Evolutionary conservation across 1,284 basidiomycete species (phyloP), one percentile per base, ranked within the genome.

Genomic region (Porodaedalea pini): DNA sequence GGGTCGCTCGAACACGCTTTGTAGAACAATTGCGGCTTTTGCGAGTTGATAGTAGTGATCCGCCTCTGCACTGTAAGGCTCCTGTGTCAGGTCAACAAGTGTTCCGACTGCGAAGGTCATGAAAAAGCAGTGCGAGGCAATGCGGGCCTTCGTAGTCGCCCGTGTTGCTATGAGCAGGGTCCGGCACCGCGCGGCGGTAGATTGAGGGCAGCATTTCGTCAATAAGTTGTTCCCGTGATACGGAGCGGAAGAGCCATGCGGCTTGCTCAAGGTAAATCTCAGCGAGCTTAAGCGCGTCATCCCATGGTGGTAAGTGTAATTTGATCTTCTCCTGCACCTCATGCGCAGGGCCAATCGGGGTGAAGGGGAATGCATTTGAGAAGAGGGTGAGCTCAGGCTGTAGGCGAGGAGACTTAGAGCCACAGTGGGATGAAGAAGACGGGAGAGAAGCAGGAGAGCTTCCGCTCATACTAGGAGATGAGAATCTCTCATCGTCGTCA

Each of bases 31-130:
- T 5, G 65, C 66, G 1, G 67, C 66, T 44, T 63, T 56, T 17
- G 66, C 61, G 15, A 68, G 61, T 29, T 61, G 58, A 49, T 68
- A 65, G 50, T 65, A 67, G 27, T 64, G 61, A 47, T 67, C 67
- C 8, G 64, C 64, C 44, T 64, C 62, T n/a, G 61, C 64, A 34
- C 62, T 61, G 39, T 61, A 64, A 23, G 65, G 62, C 37, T 59
- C 56, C 21, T 55, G 59, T 23, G 57, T 58, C 29, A 67, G 56
- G 51, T 68, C 65, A 11, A 66, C 58, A 31, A 64, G 55, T 7
- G 61, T 51, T 4, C 63, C 64, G 5, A 66, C 54, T 13, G 63
- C 65, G 31, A 66, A 62, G 5, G 59, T 50, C 45, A 61, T 60
- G 34, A 65, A 63, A n/a, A 4, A 63, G 49, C 10, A 65, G 55